Evolutionary conservation across 1,284 basidiomycete genomes (phyloP).

Genomic region (Paramarasmius palmivorus): DNA sequence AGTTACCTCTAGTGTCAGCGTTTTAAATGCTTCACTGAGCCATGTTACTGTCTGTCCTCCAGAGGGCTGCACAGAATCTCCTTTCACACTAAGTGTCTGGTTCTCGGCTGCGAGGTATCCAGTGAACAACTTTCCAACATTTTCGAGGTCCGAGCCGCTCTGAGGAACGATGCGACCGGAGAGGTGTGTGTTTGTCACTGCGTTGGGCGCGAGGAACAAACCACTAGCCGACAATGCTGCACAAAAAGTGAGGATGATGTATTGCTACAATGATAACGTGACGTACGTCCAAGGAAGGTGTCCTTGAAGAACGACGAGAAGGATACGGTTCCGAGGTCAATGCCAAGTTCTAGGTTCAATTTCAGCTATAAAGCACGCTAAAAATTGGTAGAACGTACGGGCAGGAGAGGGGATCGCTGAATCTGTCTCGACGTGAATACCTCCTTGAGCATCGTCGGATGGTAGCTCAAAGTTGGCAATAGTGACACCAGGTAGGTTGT

Average conservation of each 20-base stretch:
- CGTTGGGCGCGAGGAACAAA: constrained; percentile 54
- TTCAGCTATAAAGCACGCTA: constrained; percentile 12
- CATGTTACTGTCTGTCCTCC: constrained; percentile 57
- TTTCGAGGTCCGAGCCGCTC: constrained; percentile 50
- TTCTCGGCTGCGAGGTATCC: constrained; percentile 69
- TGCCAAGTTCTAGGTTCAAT: constrained; percentile 57
- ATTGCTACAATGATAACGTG: background rate
- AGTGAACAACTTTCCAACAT: constrained; percentile 68
- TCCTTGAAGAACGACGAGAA: constrained; percentile 66
- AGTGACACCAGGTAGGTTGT: constrained; percentile 65
- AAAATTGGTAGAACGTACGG: constrained; percentile 40
- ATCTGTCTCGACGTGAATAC: constrained; percentile 71
- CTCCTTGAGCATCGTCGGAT: constrained; percentile 63
- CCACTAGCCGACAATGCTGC: constrained; percentile 50
- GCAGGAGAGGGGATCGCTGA: constrained; percentile 67
- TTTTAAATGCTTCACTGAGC: constrained; percentile 73
- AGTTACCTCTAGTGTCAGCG: constrained; percentile 60
- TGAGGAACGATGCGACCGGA: constrained; percentile 67
- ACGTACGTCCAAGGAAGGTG: constrained; percentile 56
- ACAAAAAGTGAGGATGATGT: constrained; percentile 8
- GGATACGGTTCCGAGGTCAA: constrained; percentile 68
- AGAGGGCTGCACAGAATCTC: constrained; percentile 63
- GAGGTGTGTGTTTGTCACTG: constrained; percentile 53
- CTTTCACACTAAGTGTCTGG: constrained; percentile 59
- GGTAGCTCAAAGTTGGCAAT: constrained; percentile 73